phyloP scores from a whole-genome alignment of 495 filamentous ascomycete species.

The Lophiotrema nucula region DNA sequence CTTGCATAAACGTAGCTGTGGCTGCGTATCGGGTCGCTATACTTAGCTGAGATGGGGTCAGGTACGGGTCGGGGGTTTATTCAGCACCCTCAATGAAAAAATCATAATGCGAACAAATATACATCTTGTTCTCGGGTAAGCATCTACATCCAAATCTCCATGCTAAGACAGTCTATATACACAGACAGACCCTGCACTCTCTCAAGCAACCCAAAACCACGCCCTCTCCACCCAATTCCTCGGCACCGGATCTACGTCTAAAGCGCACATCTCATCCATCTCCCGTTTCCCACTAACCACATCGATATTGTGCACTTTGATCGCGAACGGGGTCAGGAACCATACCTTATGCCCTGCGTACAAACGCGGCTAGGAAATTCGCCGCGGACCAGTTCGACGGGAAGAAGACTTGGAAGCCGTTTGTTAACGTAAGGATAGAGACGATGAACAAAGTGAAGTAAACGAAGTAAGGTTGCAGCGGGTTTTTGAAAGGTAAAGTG shows the following conservation, averaged over 20 bases:
- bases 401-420: conserved; percentile 43
- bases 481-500: conserved; percentile 27
- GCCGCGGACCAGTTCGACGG: conserved; percentile 36
- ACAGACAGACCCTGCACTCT: too few species aligned
- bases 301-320: conserved; percentile 30
- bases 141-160: too few species aligned
- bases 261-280: conserved; percentile 37
- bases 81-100: too few species aligned
- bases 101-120: too few species aligned
- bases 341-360: conserved; percentile 40
- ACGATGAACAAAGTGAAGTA: conserved; percentile 16
- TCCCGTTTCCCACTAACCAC: conserved; percentile 34
- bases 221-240: conserved; percentile 34
- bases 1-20: too few species aligned
- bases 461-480: conserved; percentile 29
- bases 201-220: conserved; percentile 38
- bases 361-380: conserved; percentile 36
- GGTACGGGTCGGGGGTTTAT: too few species aligned
- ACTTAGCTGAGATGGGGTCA: too few species aligned
- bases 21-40: too few species aligned
- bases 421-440: conserved; percentile 35
- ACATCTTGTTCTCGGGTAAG: too few species aligned
- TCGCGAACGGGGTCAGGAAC: conserved; percentile 19
- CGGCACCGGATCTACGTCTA: conserved; percentile 31
- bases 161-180: too few species aligned